Evolutionary conservation across 148 eudicot species (phyloP), one percentile per base, ranked within the genome.

Genomic region (Chenopodium suecicum): DNA sequence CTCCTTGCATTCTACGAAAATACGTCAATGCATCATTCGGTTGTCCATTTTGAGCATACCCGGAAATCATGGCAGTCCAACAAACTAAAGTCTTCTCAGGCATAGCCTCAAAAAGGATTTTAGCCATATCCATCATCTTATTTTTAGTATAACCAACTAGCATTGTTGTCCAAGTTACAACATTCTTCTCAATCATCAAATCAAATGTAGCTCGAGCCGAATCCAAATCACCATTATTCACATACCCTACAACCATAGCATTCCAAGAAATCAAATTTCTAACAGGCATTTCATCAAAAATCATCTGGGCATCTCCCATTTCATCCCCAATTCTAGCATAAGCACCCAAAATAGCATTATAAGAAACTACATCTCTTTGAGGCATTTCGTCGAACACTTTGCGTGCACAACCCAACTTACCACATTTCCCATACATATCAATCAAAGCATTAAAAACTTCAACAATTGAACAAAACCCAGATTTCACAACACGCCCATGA

Each of bases 361-460:
- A 84, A 60, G 87, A 86, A 62, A 88, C 88, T 2, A 86, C 76
- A 83, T 86, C 90, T 77, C 85, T 79, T 19, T 68, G 12, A 34
- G 75, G 23, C 90, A 86, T 86, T 88, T 84, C 87, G 77, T 86
- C 88, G 69, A 88, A 86, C 82, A 74, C 81, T 3, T 83, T 47
- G 52, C 85, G 88, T 22, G 88, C 90, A 76, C 47, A 58, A 60
- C 82, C 73, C 82, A 84, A 48, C 37, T 84, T 80, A 12, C 86
- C 82, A 74, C 88, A 88, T 80, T 88, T 88, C 14, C 88, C 86
- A 70, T 88, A 88, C 87, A 88, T 84, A 50, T 81, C 88, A 81
- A 88, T 73, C 83, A 83, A 76, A 11, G 87, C 84, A 41, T 87
- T 85, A 23, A 46, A 80, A 66, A 82, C 68, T 77, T 80, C 85